Base-by-base conservation (phyloP, 2,329 filamentous ascomycete species). In the Diaporthe nobilis region DNA sequence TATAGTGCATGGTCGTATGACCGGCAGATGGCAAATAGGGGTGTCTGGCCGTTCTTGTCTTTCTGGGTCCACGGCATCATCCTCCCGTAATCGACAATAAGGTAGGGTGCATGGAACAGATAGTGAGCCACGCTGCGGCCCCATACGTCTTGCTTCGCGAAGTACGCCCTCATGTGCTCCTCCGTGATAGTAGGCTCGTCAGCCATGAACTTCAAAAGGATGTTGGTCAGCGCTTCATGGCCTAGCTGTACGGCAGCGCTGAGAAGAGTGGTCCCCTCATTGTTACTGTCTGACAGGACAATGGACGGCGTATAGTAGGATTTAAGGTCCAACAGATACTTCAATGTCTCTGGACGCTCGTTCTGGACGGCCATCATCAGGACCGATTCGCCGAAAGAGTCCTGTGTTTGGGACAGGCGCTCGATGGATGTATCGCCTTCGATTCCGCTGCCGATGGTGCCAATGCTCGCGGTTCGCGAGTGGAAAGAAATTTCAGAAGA, bases 11-110 rank as follows among this genome's bases (percentile, higher is more conserved):
- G 95, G 81, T 99, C 97, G 81, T 99, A 99, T 0, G 95, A 98
- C 79, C 97, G 92, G 83, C 96, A 98, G 1, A 98, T 88, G 2
- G 97, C 97, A 83, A 99, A 98, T 12, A 99, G 86, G 2, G 97
- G 97, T n/a, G 97, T 99, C 84, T 98, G 97, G 0, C 97, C 97
- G 81, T 98, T 98, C 83, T 95, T 97, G 84, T 99, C 97, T 79
- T 93, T 95, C 83, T 97, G 92, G 75, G 92, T 91, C 97, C 97
- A 99, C 12, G 95, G 94, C 72, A 99, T 87, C 78, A 96, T 85
- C 76, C 90, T 89, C 2, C 95, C 96, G 76, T 98, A 93, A 73
- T 90, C 89, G 60, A 88, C 86, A 79, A 99, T 97, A 28, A 99
- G 87, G 72, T 90, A 89, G 2, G 97, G 97, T 12, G 95, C 93